Evolutionary conservation across 352 stramenopile species (phyloP).

Genomic region (Saprolegnia parasitica): DNA sequence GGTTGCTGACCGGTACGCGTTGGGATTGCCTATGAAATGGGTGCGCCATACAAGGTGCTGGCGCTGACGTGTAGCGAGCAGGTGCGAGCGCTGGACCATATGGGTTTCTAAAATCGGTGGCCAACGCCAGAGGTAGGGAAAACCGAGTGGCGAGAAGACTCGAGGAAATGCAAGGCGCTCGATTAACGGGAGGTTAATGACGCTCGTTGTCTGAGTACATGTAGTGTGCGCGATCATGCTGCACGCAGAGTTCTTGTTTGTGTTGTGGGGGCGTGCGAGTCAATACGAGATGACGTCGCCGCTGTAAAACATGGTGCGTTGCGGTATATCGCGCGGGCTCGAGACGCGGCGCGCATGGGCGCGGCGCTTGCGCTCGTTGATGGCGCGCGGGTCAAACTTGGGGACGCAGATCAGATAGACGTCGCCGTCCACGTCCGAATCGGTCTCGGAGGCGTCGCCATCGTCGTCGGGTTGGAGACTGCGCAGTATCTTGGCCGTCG

Average conservation of each 20-base stretch:
- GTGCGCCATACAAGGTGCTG: not conserved
- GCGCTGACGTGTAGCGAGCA: not conserved
- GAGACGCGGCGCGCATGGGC: not conserved
- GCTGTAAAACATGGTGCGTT: not conserved
- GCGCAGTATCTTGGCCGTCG: not conserved
- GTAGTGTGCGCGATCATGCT: not conserved
- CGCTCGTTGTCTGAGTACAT: not conserved
- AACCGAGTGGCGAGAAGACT: too few relatives aligned
- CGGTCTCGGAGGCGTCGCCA: not conserved
- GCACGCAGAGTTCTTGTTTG: not conserved
- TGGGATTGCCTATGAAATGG: not conserved
- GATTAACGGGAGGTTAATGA: too few relatives aligned
- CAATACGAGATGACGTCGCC: not conserved
- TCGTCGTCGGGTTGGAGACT: not conserved
- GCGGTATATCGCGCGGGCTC: not conserved
- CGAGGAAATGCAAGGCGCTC: too few relatives aligned
- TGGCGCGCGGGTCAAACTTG: not conserved
- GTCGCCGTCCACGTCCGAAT: not conserved
- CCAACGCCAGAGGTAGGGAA: too few relatives aligned
- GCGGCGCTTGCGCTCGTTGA: not conserved
- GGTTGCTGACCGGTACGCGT: not conserved
- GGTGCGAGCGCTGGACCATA: not conserved
- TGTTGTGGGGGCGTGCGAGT: not conserved
- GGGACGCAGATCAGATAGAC: not conserved
- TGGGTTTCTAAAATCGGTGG: not conserved